Evolutionary conservation across 768 basidiomycete genomes (phyloP).

Genomic region (Rossbeevera mucosa): DNA sequence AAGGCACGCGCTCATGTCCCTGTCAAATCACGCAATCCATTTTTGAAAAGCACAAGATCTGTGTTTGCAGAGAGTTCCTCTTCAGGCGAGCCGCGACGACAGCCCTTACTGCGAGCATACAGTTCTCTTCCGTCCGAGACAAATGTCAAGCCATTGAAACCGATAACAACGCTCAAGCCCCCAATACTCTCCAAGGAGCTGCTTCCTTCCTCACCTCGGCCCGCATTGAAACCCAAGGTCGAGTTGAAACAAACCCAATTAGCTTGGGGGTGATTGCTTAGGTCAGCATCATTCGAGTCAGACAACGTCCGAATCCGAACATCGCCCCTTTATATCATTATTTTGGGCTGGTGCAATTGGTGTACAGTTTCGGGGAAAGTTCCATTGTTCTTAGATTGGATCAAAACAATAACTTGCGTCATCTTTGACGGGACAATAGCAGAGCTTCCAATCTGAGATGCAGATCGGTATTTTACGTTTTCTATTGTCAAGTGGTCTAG

Average conservation of each 20-base stretch:
- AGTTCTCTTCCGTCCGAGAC: conserved; percentile 9
- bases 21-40: conserved; percentile 21
- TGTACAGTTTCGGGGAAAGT: no score
- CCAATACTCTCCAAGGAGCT: conserved; percentile 27
- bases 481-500: no score
- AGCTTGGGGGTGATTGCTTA: not conserved
- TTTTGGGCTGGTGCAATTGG: no score
- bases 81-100: not conserved
- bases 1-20: conserved; percentile 2
- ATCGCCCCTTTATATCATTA: no score
- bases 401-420: no score
- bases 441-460: no score
- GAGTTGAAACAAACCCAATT: conserved; percentile 20
- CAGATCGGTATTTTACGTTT: no score
- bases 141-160: conserved; percentile 20
- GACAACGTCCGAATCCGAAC: no score
- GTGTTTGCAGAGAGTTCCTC: conserved; percentile 16
- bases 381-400: no score
- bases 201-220: conserved; percentile 7
- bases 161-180: conserved; percentile 27
- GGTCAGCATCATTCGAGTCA: not conserved
- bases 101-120: conserved; percentile 1
- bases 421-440: no score
- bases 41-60: conserved; percentile 11
- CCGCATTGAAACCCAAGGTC: conserved; percentile 2